Evolutionary conservation across 208 protist genomes (phyloP), one percentile per base, ranked within the genome.

Genomic region (Trypanosoma melophagium): DNA sequence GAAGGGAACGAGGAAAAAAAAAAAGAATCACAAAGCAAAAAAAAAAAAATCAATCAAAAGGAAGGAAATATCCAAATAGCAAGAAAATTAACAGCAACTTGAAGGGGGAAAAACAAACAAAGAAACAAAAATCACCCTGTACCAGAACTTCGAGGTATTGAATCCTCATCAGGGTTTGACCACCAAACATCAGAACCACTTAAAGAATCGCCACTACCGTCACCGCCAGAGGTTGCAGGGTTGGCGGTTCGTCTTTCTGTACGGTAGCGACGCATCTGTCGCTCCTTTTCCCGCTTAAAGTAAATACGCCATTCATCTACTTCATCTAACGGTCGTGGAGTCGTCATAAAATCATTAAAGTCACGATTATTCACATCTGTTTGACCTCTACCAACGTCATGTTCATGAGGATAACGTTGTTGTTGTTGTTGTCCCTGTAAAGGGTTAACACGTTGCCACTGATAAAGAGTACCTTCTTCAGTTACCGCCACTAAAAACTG

Each of bases 381-480:
- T n/a, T n/a, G n/a, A n/a, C n/a, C n/a, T n/a, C n/a, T n/a, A n/a
- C n/a, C n/a, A n/a, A n/a, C n/a, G n/a, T n/a, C n/a, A n/a, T n/a
- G n/a, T n/a, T n/a, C n/a, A n/a, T n/a, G n/a, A n/a, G n/a, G n/a
- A n/a, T n/a, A n/a, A n/a, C n/a, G n/a, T n/a, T n/a, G n/a, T n/a
- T n/a, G n/a, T n/a, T n/a, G n/a, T n/a, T n/a, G n/a, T n/a, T n/a
- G n/a, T n/a, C n/a, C n/a, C n/a, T n/a, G n/a, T n/a, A n/a, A n/a
- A n/a, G n/a, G n/a, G n/a, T n/a, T n/a, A n/a, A 89, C 66, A 22
- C 83, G 79, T 22, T 74, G 69, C 84, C 84, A 90, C 41, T 86
- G 74, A 53, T 90, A 86, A 12, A 90, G 64, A 45, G 74, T 71
- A 19, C 84, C 84, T 45, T 86, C 80, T 19, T 66, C 66, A 0